Evolutionary conservation across 148 eudicot genomes (phyloP), one percentile per base, ranked within the genome.

Genomic region (Nepenthes mirabilis): DNA sequence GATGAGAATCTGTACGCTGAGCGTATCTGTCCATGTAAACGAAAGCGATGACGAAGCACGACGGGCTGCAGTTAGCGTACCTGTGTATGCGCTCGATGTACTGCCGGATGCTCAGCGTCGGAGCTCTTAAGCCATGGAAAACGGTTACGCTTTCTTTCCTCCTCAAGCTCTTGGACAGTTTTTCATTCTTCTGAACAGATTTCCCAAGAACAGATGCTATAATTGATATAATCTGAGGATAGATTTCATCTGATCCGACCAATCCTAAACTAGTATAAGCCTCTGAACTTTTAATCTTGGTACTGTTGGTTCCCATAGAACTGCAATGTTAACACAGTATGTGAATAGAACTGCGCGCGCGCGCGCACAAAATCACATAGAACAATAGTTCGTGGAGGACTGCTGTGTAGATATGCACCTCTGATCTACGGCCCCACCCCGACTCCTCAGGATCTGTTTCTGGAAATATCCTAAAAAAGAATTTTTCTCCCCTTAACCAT

Each of bases 1-100:
- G 59, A 12, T 34, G 60, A 55, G 56, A 69, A 52, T 6, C 34
- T 5, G 58, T 61, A 0, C 14, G n/a, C 6, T 72, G 58, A 43
- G 69, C 62, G 58, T 73, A 74, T 14, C 67, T 50, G 0, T 77
- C 73, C 59, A 80, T 53, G 65, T 80, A 83, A 43, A 80, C 54
- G 33, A 74, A 78, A 9, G 88, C 80, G 23, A 77, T 69, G 36
- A 83, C 77, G 51, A 77, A 73, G 60, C 80, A 80, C 2, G 84
- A 80, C 6, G 84, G 73, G 68, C 84, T 77, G 60, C 82, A 75
- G 50, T 40, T 71, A 0, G 82, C 64, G 63, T 80, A 83, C 80
- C 75, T 75, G 68, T 57, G 70, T 14, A 77, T 60, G 2, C 80
- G 75, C 5, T 74, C 74, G 1, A 77, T 51, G 72, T 76, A 82